Evolutionary conservation across 2,329 filamentous ascomycete genomes (phyloP).

Genomic region (Parastagonospora avenae): DNA sequence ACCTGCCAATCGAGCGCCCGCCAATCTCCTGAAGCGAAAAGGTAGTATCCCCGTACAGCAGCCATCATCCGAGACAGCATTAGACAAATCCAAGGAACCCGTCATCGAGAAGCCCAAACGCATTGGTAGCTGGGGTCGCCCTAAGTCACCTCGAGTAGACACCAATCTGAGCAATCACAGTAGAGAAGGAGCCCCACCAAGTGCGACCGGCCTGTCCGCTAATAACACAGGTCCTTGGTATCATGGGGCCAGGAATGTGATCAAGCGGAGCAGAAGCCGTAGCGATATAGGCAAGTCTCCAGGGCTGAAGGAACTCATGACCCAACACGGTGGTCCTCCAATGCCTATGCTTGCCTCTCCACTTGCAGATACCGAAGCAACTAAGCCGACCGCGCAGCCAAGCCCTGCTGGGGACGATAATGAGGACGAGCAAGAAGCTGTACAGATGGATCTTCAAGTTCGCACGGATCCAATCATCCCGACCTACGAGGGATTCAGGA

Average conservation of each 20-base stretch:
- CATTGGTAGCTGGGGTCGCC: constrained; percentile 49
- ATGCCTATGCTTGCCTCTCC: constrained; percentile 61
- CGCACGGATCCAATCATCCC: constrained; percentile 72
- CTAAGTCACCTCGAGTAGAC: constrained; percentile 49
- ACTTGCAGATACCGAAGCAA: constrained; percentile 43
- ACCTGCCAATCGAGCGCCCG: constrained; percentile 51
- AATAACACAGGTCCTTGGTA: constrained; percentile 45
- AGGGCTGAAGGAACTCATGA: constrained; percentile 61
- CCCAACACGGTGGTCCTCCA: constrained; percentile 62
- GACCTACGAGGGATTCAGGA: constrained; percentile 75
- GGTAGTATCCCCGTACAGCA: constrained; percentile 42
- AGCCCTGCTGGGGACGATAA: constrained; percentile 47
- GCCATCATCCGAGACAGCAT: constrained; percentile 23
- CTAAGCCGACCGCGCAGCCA: constrained; percentile 36
- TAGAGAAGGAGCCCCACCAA: constrained; percentile 61
- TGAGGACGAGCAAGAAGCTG: constrained; percentile 57
- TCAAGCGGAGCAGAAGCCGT: constrained; percentile 60
- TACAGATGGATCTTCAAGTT: constrained; percentile 66
- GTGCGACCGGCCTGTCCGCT: constrained; percentile 46
- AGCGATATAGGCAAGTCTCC: constrained; percentile 58
- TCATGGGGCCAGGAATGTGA: constrained; percentile 47
- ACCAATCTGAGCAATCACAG: constrained; percentile 47
- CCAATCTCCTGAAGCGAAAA: constrained; percentile 56
- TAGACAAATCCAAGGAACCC: constrained; percentile 40
- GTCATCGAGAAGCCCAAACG: constrained; percentile 43